Evolutionary conservation across 2,329 filamentous ascomycete species (phyloP).

Genomic region (Aspergillus oerlinghausenensis): DNA sequence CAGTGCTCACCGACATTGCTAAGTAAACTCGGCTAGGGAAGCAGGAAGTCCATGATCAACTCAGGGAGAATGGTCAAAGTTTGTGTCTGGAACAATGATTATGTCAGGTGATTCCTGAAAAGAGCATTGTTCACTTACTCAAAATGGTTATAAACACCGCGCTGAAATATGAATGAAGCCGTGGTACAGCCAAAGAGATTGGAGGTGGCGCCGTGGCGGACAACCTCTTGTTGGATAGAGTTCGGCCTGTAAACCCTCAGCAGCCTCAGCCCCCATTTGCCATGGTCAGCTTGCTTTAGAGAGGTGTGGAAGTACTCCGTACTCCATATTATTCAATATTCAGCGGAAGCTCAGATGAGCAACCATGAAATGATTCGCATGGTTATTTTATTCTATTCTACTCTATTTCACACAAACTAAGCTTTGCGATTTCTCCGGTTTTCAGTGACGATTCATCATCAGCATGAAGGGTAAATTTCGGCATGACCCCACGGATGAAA

Average conservation of each 20-base stretch:
- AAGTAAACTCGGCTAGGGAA: background rate
- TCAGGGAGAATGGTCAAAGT: background rate
- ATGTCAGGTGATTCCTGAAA: slow-evolving; percentile 12
- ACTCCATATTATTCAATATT: background rate
- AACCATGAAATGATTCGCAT: background rate
- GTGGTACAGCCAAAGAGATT: slow-evolving; percentile 10
- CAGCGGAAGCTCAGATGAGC: background rate
- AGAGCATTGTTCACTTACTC: slow-evolving; percentile 11
- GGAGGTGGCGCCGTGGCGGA: background rate
- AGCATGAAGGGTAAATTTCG: background rate
- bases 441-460: background rate
- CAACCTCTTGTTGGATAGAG: background rate
- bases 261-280: background rate
- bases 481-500: background rate
- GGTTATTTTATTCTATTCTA: background rate
- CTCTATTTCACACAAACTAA: background rate
- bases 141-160: slow-evolving; percentile 6
- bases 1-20: background rate
- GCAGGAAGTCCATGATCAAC: background rate
- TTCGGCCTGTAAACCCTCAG: background rate
- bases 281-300: background rate
- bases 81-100: slow-evolving; percentile 1
- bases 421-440: background rate
- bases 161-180: slow-evolving; percentile 3
- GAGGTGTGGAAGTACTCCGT: background rate